Evolutionary conservation across 805 yeast species (phyloP).

Genomic region (Hanseniaspora occidentalis): DNA sequence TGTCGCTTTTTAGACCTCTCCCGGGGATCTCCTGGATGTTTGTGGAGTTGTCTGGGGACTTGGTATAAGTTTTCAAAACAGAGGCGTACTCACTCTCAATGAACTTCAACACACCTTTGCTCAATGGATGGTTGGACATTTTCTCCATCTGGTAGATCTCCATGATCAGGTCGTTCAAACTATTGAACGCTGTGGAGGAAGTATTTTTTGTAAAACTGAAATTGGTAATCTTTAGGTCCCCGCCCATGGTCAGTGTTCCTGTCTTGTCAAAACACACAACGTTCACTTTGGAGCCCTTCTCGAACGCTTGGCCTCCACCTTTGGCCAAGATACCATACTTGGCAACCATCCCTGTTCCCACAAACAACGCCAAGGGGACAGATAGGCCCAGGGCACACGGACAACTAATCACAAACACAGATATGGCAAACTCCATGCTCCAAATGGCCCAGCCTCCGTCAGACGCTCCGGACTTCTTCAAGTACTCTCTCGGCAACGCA

Average conservation of each 20-base stretch:
- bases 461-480: conserved; percentile 36
- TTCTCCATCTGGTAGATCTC: conserved; percentile 31
- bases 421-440: conserved; percentile 66
- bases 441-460: conserved; percentile 67
- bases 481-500: conserved; percentile 37
- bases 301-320: conserved; percentile 77
- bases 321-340: conserved; percentile 61
- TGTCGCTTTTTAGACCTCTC: conserved; percentile 33
- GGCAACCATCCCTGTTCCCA: conserved; percentile 71
- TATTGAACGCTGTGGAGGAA: neutral
- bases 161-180: conserved; percentile 30
- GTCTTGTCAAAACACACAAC: conserved; percentile 69
- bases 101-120: conserved; percentile 39
- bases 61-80: conserved; percentile 3
- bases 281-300: conserved; percentile 54
- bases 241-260: conserved; percentile 59
- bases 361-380: conserved; percentile 74
- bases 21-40: conserved; percentile 37
- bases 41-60: conserved; percentile 6
- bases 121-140: conserved; percentile 58
- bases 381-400: conserved; percentile 82
- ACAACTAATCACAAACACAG: conserved; percentile 74
- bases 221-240: conserved; percentile 37
- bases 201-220: conserved; percentile 20
- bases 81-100: conserved; percentile 14